Evolutionary conservation across 768 basidiomycete genomes (phyloP).

Genomic region (Phylloporus scabripes): DNA sequence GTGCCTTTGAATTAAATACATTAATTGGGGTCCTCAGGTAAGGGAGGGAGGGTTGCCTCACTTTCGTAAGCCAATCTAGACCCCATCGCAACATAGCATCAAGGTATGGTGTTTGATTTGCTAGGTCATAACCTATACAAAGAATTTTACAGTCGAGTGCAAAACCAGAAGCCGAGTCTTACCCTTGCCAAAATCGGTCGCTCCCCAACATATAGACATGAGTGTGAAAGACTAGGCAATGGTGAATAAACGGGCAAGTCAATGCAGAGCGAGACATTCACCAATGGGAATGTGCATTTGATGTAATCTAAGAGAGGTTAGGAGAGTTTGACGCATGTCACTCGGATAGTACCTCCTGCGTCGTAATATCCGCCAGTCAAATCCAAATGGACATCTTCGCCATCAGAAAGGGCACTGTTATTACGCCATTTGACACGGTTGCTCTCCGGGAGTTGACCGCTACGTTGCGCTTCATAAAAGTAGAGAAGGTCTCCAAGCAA

Average conservation of each 20-base stretch:
- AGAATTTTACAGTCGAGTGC: neutral
- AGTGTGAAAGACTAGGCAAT: constrained; percentile 63
- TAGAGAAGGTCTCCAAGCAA: constrained; percentile 77
- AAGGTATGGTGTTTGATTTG: constrained; percentile 88
- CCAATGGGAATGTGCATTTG: constrained; percentile 83
- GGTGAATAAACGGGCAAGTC: neutral
- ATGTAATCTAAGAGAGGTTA: constrained; percentile 59
- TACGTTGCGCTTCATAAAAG: constrained; percentile 90
- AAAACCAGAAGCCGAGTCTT: constrained; percentile 1
- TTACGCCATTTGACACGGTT: constrained; percentile 89
- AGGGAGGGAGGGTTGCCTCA: constrained; percentile 24
- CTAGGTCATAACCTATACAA: constrained; percentile 64
- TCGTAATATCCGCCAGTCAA: constrained; percentile 88
- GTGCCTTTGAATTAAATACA: constrained; percentile 49
- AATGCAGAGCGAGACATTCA: constrained; percentile 27
- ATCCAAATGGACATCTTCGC: constrained; percentile 65
- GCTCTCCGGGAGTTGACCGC: constrained; percentile 59
- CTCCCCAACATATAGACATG: constrained; percentile 89
- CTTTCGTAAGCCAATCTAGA: constrained; percentile 89
- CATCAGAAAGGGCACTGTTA: constrained; percentile 71
- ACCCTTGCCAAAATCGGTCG: constrained; percentile 78
- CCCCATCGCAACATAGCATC: constrained; percentile 90
- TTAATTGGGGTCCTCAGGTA: neutral
- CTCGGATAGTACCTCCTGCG: constrained; percentile 64
- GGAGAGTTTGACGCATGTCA: neutral